phyloP scores from a whole-genome alignment of 2,329 filamentous ascomycete species.

The Hymenoscyphus scutula region DNA sequence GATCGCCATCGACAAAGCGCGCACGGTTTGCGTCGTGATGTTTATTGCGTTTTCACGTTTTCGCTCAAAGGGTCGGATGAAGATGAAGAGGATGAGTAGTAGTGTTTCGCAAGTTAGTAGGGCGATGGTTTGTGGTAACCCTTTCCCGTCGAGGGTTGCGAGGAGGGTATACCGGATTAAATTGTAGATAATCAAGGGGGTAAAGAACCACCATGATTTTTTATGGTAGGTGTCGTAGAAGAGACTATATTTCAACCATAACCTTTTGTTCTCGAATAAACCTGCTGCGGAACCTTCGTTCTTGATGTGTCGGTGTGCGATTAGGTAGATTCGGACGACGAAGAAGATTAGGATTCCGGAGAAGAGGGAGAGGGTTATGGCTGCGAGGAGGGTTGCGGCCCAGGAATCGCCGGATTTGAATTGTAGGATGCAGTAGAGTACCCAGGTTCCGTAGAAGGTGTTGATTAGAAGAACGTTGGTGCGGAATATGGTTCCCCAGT shows the following conservation, averaged over 20 bases:
- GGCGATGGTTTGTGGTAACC: conserved; percentile 73
- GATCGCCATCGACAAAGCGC: conserved; percentile 82
- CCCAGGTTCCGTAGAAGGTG: conserved; percentile 91
- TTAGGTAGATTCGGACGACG: conserved; percentile 74
- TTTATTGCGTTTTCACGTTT: conserved; percentile 90
- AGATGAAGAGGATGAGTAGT: conserved; percentile 74
- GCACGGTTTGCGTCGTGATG: conserved; percentile 83
- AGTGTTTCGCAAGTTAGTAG: conserved; percentile 71
- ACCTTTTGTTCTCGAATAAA: conserved; percentile 84
- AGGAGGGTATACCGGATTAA: conserved; percentile 85
- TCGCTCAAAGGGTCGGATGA: conserved; percentile 81
- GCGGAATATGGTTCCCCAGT: conserved; percentile 88
- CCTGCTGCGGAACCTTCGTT: conserved; percentile 67
- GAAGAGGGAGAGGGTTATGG: conserved; percentile 75
- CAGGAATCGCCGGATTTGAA: conserved; percentile 92
- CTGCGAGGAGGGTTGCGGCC: conserved; percentile 83
- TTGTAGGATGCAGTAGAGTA: conserved; percentile 92
- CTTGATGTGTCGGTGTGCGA: conserved; percentile 71
- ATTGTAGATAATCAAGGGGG: conserved; percentile 86
- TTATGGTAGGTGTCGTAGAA: conserved; percentile 97
- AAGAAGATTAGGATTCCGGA: conserved; percentile 81
- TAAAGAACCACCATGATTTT: conserved; percentile 94
- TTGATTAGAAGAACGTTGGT: conserved; percentile 88
- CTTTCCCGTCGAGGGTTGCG: conserved; percentile 80
- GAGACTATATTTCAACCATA: conserved; percentile 92